These are phyloP conservation scores for Mucor indicus DNA, from an alignment of 371 early-diverging fungal species.

Conservation along the genomic window DNA sequence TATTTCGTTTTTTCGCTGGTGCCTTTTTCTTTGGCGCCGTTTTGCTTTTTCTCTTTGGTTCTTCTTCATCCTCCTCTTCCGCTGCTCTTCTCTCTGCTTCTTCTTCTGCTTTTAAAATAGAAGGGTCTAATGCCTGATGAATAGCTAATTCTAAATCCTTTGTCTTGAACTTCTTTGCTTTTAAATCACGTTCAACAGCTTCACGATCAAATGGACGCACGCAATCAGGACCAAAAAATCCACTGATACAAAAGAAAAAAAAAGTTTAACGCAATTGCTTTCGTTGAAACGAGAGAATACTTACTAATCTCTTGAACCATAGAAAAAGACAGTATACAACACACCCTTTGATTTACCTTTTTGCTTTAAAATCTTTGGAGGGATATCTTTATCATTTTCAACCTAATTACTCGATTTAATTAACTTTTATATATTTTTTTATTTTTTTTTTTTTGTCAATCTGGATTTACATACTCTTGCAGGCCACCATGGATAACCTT, in stretches of 20 bases:
- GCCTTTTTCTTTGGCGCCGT: background rate
- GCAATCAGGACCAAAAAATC: constrained; percentile 49
- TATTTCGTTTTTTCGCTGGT: constrained; percentile 1
- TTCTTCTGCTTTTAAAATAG: constrained; percentile 19
- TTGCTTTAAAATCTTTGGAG: constrained; percentile 46
- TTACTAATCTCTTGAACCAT: constrained; percentile 66
- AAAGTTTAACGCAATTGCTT: background rate
- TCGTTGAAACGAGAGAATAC: constrained; percentile 11
- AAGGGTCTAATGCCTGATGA: constrained; percentile 36
- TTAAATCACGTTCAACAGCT: constrained; percentile 42
- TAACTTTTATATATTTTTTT: background rate
- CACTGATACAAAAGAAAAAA: constrained; percentile 20
- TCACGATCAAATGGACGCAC: constrained; percentile 45
- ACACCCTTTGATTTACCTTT: constrained; percentile 49
- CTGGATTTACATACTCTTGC: constrained; percentile 48
- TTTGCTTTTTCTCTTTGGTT: constrained; percentile 1
- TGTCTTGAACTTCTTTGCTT: constrained; percentile 50
- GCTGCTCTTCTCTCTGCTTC: constrained; percentile 18
- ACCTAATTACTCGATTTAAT: constrained; percentile 22
- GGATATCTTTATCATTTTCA: constrained; percentile 48
- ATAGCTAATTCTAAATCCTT: constrained; percentile 46
- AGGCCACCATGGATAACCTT: constrained; percentile 76
- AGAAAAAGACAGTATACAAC: constrained; percentile 58
- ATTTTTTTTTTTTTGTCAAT: background rate
- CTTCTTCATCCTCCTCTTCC: constrained; percentile 17